These are phyloP conservation scores for Xylaria castorea DNA, from an alignment of 495 filamentous ascomycete species.

Conservation along the genomic window DNA sequence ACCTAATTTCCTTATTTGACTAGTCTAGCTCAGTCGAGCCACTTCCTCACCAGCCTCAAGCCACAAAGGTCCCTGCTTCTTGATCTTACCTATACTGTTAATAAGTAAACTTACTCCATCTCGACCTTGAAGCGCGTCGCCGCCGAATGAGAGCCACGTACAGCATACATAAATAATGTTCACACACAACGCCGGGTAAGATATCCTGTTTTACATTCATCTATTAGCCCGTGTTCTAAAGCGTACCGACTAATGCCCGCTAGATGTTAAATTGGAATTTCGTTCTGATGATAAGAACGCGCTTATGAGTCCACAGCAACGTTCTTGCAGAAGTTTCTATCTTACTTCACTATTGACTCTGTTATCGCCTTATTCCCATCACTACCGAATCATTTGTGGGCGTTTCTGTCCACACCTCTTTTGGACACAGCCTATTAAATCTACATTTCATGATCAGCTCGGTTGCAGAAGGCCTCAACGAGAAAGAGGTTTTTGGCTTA, in stretches of 20 bases:
- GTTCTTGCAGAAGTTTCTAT: background rate
- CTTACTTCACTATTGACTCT: background rate
- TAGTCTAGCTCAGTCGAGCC: background rate
- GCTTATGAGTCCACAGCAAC: background rate
- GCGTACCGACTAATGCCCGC: background rate
- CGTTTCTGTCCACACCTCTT: background rate
- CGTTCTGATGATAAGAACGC: background rate
- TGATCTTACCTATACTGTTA: background rate
- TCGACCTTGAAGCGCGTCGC: constrained; percentile 20
- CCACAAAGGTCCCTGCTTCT: constrained; percentile 6
- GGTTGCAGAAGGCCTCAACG: background rate
- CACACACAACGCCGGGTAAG: background rate
- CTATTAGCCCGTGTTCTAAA: background rate
- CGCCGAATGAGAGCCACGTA: constrained; percentile 10
- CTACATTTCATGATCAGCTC: background rate
- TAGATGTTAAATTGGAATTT: constrained; percentile 3
- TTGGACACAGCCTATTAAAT: background rate
- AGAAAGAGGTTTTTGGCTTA: background rate
- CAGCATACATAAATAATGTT: constrained; percentile 8
- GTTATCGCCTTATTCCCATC: background rate
- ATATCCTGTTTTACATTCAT: background rate
- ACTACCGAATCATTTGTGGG: background rate
- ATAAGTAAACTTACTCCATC: constrained; percentile 6
- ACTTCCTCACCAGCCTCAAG: constrained; percentile 13
- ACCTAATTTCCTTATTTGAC: background rate